Percentiles rank a stretch among this genome's conserved stretches.
These are phyloP conservation scores for Phytophthora podocarpi DNA, from an alignment of 352 stramenopile species.

Conservation along the genomic window DNA sequence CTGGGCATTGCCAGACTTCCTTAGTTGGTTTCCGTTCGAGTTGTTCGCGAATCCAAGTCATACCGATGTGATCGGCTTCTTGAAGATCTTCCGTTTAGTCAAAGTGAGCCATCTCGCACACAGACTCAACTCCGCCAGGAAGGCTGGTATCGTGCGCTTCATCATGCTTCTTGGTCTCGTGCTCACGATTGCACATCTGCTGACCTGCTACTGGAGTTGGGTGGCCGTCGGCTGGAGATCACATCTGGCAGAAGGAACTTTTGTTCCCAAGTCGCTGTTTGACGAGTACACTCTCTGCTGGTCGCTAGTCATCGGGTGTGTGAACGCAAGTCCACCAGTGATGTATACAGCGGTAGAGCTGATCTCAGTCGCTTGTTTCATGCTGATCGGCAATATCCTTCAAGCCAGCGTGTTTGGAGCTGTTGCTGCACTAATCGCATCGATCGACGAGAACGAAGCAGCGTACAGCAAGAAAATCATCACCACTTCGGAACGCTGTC, in stretches of 20 bases:
- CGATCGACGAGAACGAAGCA: conserved; percentile 65
- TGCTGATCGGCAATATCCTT: conserved; percentile 71
- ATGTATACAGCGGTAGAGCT: conserved; percentile 62
- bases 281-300: conserved; percentile 58
- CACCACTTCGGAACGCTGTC: conserved; percentile 60
- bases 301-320: conserved; percentile 60
- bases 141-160: conserved; percentile 65
- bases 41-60: conserved; percentile 33
- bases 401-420: conserved; percentile 75
- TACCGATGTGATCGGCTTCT: conserved; percentile 51
- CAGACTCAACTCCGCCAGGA: conserved; percentile 59
- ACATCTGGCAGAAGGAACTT: conserved; percentile 41
- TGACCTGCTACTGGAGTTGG: conserved; percentile 70
- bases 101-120: conserved; percentile 69
- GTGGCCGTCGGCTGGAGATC: conserved; percentile 50
- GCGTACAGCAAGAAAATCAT: conserved; percentile 75
- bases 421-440: conserved; percentile 66
- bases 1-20: conserved; percentile 62
- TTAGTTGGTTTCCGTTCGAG: conserved; percentile 75
- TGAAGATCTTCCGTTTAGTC: conserved; percentile 62
- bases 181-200: conserved; percentile 52
- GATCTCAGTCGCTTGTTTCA: conserved; percentile 63
- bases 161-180: conserved; percentile 51
- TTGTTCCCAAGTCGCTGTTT: conserved; percentile 27
- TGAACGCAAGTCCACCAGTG: conserved; percentile 62